Percentiles rank a stretch among this genome's conserved stretches.
phyloP scores from a whole-genome alignment of 345 rosid species.

The Angophora floribunda region DNA sequence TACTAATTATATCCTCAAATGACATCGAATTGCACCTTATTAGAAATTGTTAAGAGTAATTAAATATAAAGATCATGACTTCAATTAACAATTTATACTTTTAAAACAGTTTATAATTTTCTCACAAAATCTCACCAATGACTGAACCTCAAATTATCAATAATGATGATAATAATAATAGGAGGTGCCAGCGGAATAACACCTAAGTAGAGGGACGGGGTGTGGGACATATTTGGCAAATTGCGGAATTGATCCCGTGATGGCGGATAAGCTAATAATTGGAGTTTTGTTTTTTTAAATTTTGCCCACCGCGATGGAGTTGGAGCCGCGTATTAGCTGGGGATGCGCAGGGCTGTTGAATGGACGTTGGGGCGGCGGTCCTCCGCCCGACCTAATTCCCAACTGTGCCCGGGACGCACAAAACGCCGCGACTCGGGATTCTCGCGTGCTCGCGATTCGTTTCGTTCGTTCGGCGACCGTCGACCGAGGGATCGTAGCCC shows the following conservation, averaged over 20 bases:
- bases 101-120: too few species aligned
- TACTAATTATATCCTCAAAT: background rate
- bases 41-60: background rate
- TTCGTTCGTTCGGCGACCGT: background rate
- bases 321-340: background rate
- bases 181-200: background rate
- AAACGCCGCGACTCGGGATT: background rate
- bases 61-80: too few species aligned
- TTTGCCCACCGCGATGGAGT: background rate
- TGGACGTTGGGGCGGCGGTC: background rate
- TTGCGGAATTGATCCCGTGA: background rate
- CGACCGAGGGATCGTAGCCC: background rate
- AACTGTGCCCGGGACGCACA: background rate
- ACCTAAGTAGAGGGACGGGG: background rate
- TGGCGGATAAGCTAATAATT: background rate
- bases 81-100: too few species aligned
- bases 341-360: background rate
- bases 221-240: background rate
- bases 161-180: background rate
- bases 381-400: background rate
- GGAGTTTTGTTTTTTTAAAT: background rate
- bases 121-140: too few species aligned
- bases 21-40: background rate
- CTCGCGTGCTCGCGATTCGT: background rate
- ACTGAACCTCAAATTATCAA: too few species aligned